A percentile compares a stretch with the other conserved stretches of the same genome.
phyloP scores from a whole-genome alignment of 805 yeast genomes.

The Wickerhamiella bombiphila region DNA sequence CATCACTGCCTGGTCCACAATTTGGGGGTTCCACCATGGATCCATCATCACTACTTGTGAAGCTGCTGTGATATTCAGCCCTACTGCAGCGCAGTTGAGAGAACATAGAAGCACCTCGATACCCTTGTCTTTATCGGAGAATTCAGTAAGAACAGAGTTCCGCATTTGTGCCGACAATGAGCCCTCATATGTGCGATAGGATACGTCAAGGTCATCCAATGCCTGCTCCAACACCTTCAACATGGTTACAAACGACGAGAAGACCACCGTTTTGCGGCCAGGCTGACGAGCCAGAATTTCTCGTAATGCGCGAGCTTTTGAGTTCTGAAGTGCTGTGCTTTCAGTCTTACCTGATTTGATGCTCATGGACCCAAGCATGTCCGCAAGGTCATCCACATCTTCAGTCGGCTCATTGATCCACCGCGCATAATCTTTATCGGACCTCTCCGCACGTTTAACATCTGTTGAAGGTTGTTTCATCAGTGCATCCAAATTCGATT shows the following conservation, averaged over 20 bases:
- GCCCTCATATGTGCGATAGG: slow-evolving; percentile 27
- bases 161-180: slow-evolving; percentile 22
- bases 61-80: slow-evolving; percentile 31
- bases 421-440: background rate
- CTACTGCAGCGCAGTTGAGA: slow-evolving; percentile 31
- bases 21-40: slow-evolving; percentile 41
- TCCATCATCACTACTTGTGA: slow-evolving; percentile 30
- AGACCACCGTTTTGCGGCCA: slow-evolving; percentile 30
- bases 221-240: slow-evolving; percentile 22
- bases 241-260: slow-evolving; percentile 31
- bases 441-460: background rate
- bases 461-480: slow-evolving; percentile 1
- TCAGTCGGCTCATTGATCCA: too few species aligned
- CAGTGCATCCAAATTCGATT: slow-evolving; percentile 1
- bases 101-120: slow-evolving; percentile 29
- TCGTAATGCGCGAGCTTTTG: slow-evolving; percentile 25
- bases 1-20: slow-evolving; percentile 38
- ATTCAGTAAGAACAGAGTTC: slow-evolving; percentile 19
- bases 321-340: slow-evolving; percentile 7
- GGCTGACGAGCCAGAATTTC: slow-evolving; percentile 24
- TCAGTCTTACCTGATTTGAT: slow-evolving; percentile 9
- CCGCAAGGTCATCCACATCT: slow-evolving; percentile 21
- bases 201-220: slow-evolving; percentile 23
- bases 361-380: slow-evolving; percentile 16
- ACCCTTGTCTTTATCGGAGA: slow-evolving; percentile 19